Conservation (phyloP, 495 filamentous ascomycete genomes). For the Thermochaetoides thermophila region DNA sequence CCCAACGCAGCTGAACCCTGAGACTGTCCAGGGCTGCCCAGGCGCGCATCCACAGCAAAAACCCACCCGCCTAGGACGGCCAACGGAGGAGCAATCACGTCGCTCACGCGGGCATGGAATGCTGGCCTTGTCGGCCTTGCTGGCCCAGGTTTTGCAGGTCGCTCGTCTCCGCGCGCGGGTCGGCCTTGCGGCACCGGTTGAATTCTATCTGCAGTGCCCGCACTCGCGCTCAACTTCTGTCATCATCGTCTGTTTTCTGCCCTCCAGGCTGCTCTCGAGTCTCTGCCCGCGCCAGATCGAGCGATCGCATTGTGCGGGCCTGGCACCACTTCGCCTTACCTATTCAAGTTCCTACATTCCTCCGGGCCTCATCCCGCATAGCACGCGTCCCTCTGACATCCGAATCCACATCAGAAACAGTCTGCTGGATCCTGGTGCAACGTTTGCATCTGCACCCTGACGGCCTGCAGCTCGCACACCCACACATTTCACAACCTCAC, state of each 20-base stretch:
- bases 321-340: neutral
- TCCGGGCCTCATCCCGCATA: neutral
- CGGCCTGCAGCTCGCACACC: too few relatives aligned
- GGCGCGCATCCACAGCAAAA: neutral
- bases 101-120: neutral
- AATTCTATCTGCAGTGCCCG: neutral
- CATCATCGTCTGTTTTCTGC: neutral
- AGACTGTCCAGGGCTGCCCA: too few relatives aligned
- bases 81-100: neutral
- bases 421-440: constrained; percentile 10
- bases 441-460: too few relatives aligned
- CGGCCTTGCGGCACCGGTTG: neutral
- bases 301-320: neutral
- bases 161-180: neutral
- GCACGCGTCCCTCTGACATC: neutral
- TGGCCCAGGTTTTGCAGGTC: neutral
- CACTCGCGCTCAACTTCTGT: neutral
- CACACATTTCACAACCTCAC: constrained; percentile 4
- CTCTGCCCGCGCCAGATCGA: too few relatives aligned
- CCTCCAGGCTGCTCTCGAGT: neutral
- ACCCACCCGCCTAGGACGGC: neutral
- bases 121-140: neutral
- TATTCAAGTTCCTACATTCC: neutral
- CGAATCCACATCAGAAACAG: neutral
- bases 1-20: constrained; percentile 1